Evolutionary conservation across 768 basidiomycete genomes (phyloP).

Genomic region (Hebeloma cylindrosporum): DNA sequence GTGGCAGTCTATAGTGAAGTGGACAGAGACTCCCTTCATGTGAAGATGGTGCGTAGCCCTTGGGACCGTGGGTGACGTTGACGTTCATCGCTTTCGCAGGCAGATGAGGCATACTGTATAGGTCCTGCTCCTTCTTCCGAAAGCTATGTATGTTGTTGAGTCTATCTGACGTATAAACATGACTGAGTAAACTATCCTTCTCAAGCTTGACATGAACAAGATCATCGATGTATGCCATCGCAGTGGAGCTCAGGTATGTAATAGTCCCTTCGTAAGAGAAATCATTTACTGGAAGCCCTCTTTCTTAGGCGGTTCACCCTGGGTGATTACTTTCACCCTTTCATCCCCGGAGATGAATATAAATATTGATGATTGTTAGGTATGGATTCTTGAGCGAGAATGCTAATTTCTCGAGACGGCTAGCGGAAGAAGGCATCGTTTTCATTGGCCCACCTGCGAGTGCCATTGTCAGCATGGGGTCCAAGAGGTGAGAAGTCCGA

Average conservation of each 20-base stretch:
- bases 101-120: conserved; percentile 90
- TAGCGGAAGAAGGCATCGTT: conserved; percentile 77
- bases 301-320: conserved; percentile 83
- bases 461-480: conserved; percentile 93
- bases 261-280: background rate
- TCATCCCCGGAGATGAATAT: background rate
- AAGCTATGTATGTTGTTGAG: conserved; percentile 70
- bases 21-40: conserved; percentile 80
- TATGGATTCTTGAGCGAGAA: conserved; percentile 95
- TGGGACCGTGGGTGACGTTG: background rate
- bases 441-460: conserved; percentile 90
- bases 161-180: conserved; percentile 5
- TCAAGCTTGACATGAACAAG: conserved; percentile 81
- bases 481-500: conserved; percentile 62
- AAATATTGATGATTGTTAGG: conserved; percentile 32
- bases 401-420: conserved; percentile 70
- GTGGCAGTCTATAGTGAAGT: conserved; percentile 92
- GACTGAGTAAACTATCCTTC: no score
- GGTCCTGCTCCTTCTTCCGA: conserved; percentile 88
- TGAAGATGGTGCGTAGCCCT: conserved; percentile 57
- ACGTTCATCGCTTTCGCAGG: conserved; percentile 33
- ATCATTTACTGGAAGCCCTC: conserved; percentile 3
- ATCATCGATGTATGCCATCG: conserved; percentile 80
- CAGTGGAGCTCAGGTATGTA: conserved; percentile 79
- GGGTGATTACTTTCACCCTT: conserved; percentile 49